Evolutionary conservation across 208 protist species (phyloP).

Genomic region (Leishmania mexicana): DNA sequence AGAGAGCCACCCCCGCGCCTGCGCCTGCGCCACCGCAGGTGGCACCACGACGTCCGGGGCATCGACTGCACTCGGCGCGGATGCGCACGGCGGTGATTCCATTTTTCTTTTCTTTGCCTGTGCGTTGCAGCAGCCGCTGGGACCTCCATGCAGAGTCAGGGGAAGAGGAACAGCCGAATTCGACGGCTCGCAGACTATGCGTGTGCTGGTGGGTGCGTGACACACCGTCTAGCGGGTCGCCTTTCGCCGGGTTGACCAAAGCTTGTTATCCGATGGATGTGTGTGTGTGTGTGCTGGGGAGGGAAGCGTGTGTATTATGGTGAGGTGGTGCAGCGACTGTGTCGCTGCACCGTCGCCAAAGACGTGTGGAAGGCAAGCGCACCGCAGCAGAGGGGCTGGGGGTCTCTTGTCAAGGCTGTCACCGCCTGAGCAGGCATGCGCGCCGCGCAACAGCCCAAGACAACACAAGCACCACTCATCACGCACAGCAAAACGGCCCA

Average conservation of each 20-base stretch:
- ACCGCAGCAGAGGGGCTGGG: background rate
- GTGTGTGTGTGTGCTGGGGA: background rate
- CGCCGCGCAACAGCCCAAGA: background rate
- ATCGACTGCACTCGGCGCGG: background rate
- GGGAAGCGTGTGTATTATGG: no score
- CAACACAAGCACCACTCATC: background rate
- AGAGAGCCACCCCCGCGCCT: constrained; percentile 17
- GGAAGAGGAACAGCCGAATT: background rate
- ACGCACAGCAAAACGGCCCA: background rate
- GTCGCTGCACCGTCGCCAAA: no score
- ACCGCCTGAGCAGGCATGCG: background rate
- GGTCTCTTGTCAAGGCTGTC: background rate
- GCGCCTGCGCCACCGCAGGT: background rate
- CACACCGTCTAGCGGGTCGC: background rate
- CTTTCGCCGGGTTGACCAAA: background rate
- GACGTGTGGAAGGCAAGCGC: background rate
- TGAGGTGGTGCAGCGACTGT: background rate
- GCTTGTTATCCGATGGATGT: background rate
- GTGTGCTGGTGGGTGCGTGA: background rate
- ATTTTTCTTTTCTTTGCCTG: background rate
- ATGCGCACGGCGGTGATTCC: background rate
- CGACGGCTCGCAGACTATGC: background rate
- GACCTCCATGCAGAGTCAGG: background rate
- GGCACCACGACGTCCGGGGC: background rate
- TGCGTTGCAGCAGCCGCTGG: no score